Percentiles rank a stretch among this genome's conserved stretches.
These are phyloP conservation scores for Lipomyces kockii DNA, from an alignment of 805 yeast genomes.

Conservation along the genomic window DNA sequence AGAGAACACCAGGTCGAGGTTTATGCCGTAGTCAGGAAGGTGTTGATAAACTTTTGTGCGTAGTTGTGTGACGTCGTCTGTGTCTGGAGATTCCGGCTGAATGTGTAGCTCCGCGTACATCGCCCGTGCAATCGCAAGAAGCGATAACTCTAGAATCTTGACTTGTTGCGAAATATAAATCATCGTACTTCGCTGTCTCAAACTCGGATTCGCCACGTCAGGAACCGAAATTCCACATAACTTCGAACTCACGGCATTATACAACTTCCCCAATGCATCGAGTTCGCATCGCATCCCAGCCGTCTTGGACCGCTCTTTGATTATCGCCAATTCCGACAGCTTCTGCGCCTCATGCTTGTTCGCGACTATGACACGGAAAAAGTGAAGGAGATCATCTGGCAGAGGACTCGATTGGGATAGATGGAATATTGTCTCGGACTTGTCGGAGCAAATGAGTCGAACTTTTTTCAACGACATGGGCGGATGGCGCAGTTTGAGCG, in stretches of 20 bases:
- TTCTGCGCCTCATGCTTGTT: conserved; percentile 9
- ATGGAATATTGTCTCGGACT: conserved; percentile 5
- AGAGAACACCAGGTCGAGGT: conserved; percentile 1
- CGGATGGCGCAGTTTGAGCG: conserved; percentile 54
- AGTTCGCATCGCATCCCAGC: conserved; percentile 19
- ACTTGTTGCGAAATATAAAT: conserved; percentile 17
- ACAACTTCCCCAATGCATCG: conserved; percentile 15
- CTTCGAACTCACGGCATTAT: conserved; percentile 16
- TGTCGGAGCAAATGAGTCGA: neutral
- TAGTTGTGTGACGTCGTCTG: neutral
- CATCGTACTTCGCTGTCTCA: neutral
- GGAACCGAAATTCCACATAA: neutral
- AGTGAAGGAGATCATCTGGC: conserved; percentile 11
- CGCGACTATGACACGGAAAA: conserved; percentile 21
- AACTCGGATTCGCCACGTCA: conserved; percentile 3
- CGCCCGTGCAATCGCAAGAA: neutral
- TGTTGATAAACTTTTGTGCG: neutral
- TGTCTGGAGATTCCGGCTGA: neutral
- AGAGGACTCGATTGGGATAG: conserved; percentile 15
- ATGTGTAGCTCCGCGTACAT: neutral
- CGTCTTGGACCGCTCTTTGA: too few species aligned
- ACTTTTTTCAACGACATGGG: neutral
- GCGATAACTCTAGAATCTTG: conserved; percentile 13
- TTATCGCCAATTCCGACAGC: neutral
- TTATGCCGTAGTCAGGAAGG: conserved; percentile 9